phyloP scores from a whole-genome alignment of 2,329 filamentous ascomycete species.

The Trichoderma brevicompactum region DNA sequence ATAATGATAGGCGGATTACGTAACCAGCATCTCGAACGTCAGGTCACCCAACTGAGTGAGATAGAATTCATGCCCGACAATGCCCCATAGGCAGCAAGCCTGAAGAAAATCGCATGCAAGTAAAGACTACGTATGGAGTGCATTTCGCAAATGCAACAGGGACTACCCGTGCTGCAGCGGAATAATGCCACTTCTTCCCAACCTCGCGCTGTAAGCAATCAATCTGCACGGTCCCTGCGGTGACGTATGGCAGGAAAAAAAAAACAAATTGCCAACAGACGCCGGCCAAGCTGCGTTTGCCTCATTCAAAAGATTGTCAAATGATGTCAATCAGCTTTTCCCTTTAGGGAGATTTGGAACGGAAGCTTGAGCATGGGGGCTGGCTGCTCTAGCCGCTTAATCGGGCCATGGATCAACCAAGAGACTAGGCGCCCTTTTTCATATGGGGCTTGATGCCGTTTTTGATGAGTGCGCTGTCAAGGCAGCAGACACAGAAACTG shows the following conservation, averaged over 20 bases:
- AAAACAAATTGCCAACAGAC: not conserved
- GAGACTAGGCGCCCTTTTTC: not conserved
- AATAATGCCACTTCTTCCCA: not conserved
- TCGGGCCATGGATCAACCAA: not conserved
- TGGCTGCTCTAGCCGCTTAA: not conserved
- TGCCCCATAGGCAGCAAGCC: not conserved
- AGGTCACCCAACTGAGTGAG: no score
- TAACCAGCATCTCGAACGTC: not conserved
- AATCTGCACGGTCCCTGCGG: not conserved
- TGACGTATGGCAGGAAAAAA: not conserved
- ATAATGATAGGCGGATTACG: not conserved
- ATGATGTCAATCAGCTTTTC: slow-evolving; percentile 11
- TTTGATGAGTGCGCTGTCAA: no score
- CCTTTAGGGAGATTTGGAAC: not conserved
- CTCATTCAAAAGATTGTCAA: no score
- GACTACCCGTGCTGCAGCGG: not conserved
- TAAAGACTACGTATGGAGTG: not conserved
- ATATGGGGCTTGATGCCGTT: not conserved
- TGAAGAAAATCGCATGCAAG: not conserved
- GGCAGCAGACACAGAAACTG: not conserved
- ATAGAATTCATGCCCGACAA: not conserved
- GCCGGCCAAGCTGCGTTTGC: no score
- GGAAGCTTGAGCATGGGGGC: slow-evolving; percentile 12
- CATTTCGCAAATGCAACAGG: not conserved
- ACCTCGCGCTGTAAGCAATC: not conserved